phyloP scores from a whole-genome alignment of 2,329 filamentous ascomycete species.

The Paraphaeosphaeria minitans region DNA sequence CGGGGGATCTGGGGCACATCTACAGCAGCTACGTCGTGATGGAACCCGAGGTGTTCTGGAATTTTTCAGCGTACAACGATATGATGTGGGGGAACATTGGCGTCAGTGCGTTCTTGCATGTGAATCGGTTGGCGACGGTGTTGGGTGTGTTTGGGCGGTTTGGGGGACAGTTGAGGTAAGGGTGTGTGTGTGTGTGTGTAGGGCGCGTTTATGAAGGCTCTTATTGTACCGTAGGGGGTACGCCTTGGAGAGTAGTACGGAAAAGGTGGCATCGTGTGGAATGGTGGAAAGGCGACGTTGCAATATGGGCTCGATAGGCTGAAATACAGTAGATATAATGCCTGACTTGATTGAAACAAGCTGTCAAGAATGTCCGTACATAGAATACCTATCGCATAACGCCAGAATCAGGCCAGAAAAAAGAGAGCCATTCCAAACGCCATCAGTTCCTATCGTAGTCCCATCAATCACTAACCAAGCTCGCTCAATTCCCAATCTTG shows the following conservation, averaged over 20 bases:
- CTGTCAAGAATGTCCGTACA: neutral
- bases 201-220: neutral
- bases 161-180: constrained; percentile 3
- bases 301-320: no score
- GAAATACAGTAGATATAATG: no score
- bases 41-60: constrained; percentile 28
- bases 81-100: constrained; percentile 38
- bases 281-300: no score
- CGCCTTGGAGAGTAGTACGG: no score
- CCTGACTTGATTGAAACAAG: no score
- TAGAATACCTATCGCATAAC: neutral
- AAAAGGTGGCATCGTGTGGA: no score
- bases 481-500: neutral
- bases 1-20: constrained; percentile 33
- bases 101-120: constrained; percentile 28
- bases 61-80: constrained; percentile 28
- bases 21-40: constrained; percentile 29
- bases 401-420: neutral
- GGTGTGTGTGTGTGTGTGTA: no score
- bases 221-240: no score
- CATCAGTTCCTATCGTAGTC: neutral
- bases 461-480: neutral
- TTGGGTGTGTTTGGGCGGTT: constrained; percentile 29
- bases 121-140: constrained; percentile 28
- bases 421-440: neutral